These are phyloP conservation scores for Trametes elegans DNA, from an alignment of 768 basidiomycete species.

Conservation along the genomic window DNA sequence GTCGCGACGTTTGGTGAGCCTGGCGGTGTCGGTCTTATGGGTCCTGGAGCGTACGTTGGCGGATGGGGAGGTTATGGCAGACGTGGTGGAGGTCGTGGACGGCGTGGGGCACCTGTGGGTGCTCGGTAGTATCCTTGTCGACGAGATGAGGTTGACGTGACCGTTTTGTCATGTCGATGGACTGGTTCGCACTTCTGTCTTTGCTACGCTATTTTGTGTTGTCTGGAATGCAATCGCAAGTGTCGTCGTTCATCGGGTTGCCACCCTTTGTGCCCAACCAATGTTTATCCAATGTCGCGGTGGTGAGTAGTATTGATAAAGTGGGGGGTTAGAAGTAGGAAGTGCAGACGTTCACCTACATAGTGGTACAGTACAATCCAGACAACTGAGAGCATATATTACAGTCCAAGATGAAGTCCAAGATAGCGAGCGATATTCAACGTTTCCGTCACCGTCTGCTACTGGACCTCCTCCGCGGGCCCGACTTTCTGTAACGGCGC, in stretches of 20 bases:
- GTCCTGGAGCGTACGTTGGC: constrained; percentile 75
- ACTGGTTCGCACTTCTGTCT: not conserved
- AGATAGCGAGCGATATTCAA: not conserved
- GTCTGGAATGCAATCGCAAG: constrained; percentile 8
- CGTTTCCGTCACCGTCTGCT: not conserved
- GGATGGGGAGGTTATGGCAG: constrained; percentile 74
- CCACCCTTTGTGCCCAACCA: too few species aligned
- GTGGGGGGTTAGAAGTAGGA: not conserved
- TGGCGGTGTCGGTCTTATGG: constrained; percentile 73
- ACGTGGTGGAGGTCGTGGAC: constrained; percentile 42
- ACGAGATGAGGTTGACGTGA: not conserved
- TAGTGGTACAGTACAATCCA: constrained; percentile 7
- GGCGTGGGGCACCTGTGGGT: constrained; percentile 31
- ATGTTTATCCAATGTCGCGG: not conserved
- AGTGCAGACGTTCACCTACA: too few species aligned
- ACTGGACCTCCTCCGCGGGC: constrained; percentile 2
- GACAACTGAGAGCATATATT: not conserved
- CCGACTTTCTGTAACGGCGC: constrained; percentile 18
- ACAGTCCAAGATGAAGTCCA: not conserved
- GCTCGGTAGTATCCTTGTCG: not conserved
- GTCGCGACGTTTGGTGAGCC: constrained; percentile 88
- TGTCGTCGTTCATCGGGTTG: too few species aligned
- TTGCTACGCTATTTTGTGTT: constrained; percentile 9
- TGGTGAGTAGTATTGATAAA: not conserved
- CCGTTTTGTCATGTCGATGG: not conserved